phyloP scores from a whole-genome alignment of 306 rosid species.

The Cyamopsis tetragonoloba region DNA sequence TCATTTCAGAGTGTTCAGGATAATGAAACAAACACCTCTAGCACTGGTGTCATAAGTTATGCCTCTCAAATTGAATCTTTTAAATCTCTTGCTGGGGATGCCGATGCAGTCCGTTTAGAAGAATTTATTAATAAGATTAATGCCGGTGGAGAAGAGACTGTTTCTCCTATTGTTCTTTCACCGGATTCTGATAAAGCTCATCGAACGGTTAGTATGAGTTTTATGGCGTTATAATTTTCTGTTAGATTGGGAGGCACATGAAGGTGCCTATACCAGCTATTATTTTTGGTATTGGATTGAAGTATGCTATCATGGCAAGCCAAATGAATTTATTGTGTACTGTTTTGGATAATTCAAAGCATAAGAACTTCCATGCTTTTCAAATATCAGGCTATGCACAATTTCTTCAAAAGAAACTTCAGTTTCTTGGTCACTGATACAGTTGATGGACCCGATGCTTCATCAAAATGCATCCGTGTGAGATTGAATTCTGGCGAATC shows the following conservation, averaged over 20 bases:
- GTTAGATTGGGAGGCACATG: constrained; percentile 2
- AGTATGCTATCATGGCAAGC: constrained; percentile 14
- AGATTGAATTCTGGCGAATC: constrained; percentile 59
- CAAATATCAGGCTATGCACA: constrained; percentile 69
- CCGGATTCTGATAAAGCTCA: constrained; percentile 76
- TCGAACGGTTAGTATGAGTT: constrained; percentile 65
- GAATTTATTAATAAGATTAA: constrained; percentile 54
- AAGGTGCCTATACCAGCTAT: neutral
- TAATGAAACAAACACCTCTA: constrained; percentile 31
- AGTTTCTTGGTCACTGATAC: constrained; percentile 87
- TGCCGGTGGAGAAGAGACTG: constrained; percentile 45
- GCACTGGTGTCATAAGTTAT: constrained; percentile 40
- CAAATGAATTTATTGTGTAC: neutral
- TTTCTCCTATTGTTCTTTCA: constrained; percentile 63
- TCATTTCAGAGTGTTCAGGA: constrained; percentile 45
- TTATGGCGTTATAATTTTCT: neutral
- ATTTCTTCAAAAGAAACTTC: constrained; percentile 79
- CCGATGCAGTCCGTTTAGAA: constrained; percentile 57
- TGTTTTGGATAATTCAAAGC: neutral
- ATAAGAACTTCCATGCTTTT: constrained; percentile 5
- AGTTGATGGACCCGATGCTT: constrained; percentile 83
- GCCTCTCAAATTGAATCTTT: constrained; percentile 65
- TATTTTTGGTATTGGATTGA: neutral
- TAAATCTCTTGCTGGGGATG: constrained; percentile 63
- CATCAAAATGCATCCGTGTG: constrained; percentile 89